These are phyloP conservation scores for Mycena sp. DNA, from an alignment of 1,284 basidiomycete genomes.

Conservation along the genomic window DNA sequence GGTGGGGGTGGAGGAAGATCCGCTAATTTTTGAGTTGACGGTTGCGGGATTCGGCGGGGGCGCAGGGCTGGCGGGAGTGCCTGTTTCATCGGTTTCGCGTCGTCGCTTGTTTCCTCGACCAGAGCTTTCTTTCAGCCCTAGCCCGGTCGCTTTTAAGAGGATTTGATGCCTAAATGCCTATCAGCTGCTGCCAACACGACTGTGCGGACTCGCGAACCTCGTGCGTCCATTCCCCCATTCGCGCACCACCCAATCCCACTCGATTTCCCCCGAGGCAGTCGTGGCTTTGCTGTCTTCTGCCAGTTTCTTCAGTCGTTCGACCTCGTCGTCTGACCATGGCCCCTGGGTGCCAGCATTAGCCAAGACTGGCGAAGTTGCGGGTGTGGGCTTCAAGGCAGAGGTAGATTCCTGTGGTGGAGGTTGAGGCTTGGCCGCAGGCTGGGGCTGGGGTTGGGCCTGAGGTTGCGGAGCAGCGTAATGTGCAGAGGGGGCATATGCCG, in stretches of 20 bases:
- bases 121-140: constrained; percentile 76
- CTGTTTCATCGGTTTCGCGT: constrained; percentile 41
- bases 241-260: constrained; percentile 79
- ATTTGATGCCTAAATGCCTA: constrained; percentile 70
- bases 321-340: constrained; percentile 80
- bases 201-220: constrained; percentile 52
- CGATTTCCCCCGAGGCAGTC: constrained; percentile 61
- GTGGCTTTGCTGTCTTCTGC: constrained; percentile 68
- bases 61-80: constrained; percentile 45
- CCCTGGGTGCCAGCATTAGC: constrained; percentile 67
- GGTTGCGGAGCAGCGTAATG: no score
- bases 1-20: constrained; percentile 22
- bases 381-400: constrained; percentile 29
- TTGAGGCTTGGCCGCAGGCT: constrained; percentile 13
- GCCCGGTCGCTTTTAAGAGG: constrained; percentile 76
- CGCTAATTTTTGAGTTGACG: constrained; percentile 9
- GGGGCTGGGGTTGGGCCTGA: no score
- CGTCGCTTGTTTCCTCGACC: constrained; percentile 70
- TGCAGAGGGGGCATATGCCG: constrained; percentile 17
- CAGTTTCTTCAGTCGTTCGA: constrained; percentile 68
- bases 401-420: constrained; percentile 26
- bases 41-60: constrained; percentile 51
- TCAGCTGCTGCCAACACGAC: constrained; percentile 12
- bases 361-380: constrained; percentile 46
- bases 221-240: constrained; percentile 78